Base-by-base conservation (phyloP, 1,139 yeast species). In the Pichia sp. region DNA sequence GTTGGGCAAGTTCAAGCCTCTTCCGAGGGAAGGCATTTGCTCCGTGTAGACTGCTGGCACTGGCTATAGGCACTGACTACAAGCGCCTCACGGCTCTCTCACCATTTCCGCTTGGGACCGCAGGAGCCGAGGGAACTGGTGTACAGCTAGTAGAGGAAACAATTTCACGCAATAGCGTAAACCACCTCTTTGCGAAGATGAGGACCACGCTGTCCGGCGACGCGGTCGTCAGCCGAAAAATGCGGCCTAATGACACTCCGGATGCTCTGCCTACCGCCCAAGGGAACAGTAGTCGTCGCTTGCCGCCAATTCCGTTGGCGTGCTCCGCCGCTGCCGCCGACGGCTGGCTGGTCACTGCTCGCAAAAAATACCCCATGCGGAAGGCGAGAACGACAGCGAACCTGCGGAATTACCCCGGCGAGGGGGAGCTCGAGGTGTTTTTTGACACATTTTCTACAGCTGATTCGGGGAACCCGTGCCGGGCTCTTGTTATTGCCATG, bases 381-480 rank as follows among this genome's bases (percentile, higher is more conserved):
- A 23, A 43, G 32, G 45, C 15, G 13, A 19, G 8, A 23, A 41
- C 45, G 30, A 29, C 45, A 15, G 32, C 32, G 32, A 43, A 43
- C 45, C 32, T 15, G 45, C 41, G 41, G 41, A 38, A 38, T 13
- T 13, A 16, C 41, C 15, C 41, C 41, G n/a, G 41, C 16, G 16
- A n/a, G 41, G 16, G n/a, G 41, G 41, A 16, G 41, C 8, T 13
- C 41, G 41, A 15, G 41, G 16, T 16, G 8, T 10, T 38, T 38
- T 43, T 43, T 43, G 45, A 43, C 45, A 43, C 45, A 43, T 43
- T 43, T 43, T 43, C 32, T 43, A 38, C 41, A 38, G 16, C 41
- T 38, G 41, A 38, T 29, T 43, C 45, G 45, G 45, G 45, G 32
- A n/a, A 13, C n/a, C n/a, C 45, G 45, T 26, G 16, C 32, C 5